Evolutionary conservation across 371 early-diverging fungal species (phyloP).

Genomic region (Conidiobolus incongruus): DNA sequence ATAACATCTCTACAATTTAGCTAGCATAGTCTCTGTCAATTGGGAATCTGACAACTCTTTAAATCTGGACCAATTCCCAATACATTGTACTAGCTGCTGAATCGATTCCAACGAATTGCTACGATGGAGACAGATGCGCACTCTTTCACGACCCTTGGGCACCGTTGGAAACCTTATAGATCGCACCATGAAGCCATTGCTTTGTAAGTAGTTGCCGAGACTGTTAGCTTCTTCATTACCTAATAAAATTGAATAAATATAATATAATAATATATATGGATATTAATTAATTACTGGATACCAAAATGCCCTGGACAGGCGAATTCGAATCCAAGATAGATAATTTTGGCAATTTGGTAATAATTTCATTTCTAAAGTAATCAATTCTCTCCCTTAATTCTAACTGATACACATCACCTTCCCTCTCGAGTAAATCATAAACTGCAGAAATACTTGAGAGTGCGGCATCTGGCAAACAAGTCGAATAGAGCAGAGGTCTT

Average conservation of each 20-base stretch:
- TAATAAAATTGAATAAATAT: conserved; percentile 27
- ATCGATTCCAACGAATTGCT: conserved; percentile 40
- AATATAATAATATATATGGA: neutral
- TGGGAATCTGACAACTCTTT: too few relatives aligned
- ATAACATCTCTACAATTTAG: too few relatives aligned
- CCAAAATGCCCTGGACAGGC: conserved; percentile 53
- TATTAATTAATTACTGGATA: conserved; percentile 20
- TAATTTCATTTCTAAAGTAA: neutral
- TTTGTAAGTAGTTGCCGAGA: conserved; percentile 28
- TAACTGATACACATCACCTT: conserved; percentile 23
- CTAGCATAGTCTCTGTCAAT: too few relatives aligned
- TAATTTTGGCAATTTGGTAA: conserved; percentile 18
- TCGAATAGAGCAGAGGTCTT: conserved; percentile 58
- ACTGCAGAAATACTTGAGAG: too few relatives aligned
- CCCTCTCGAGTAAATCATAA: too few relatives aligned
- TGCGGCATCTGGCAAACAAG: conserved; percentile 35
- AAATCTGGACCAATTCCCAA: too few relatives aligned
- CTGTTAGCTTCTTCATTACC: too few relatives aligned
- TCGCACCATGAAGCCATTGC: conserved; percentile 37
- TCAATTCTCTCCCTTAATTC: neutral
- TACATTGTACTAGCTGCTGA: too few relatives aligned
- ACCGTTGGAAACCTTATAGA: conserved; percentile 68
- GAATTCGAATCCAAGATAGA: conserved; percentile 30
- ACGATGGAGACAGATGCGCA: conserved; percentile 57
- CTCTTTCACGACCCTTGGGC: conserved; percentile 48